Evolutionary conservation across 75 land plant species (phyloP), one percentile per base, ranked within the genome.

Genomic region (Pinus albicaulis): DNA sequence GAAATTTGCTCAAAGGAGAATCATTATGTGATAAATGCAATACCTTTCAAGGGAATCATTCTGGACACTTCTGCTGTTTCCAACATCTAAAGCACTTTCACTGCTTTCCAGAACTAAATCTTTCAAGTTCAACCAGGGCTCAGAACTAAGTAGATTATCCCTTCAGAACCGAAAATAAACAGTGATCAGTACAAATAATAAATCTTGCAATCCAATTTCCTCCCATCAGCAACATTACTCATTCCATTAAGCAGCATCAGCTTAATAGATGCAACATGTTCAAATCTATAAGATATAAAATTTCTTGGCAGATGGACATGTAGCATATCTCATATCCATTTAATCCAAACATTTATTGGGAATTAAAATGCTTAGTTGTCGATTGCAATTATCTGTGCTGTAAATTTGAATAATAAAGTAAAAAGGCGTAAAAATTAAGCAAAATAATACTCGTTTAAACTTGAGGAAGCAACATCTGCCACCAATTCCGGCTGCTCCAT

Each of bases 111-210:
- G 76, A 71, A 84, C 80, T 31, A 84, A 59, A 58, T 87, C 83
- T 76, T 84, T 86, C 25, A 87, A 84, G 82, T 89, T 84, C 71
- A 86, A 82, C 74, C 80, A 89, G 77, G 88, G 73, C 57, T 89
- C 88, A 74, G 78, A 75, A 62, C 82, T 80, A 78, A 64, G 48
- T 57, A 44, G 77, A 59, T 23, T 28, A 38, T 77, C 76, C 75
- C 84, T 77, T 77, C n/a, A 73, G 11, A 52, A 68, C 71, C 15
- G 11, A 68, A 68, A 48, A 10, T 48, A 68, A 36, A 22, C 11
- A 68, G 2, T 19, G 38, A 20, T 64, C 71, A 68, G 48, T 68
- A 68, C 20, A 36, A 68, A 17, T 11, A 24, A 68, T 41, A 8
- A 41, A 7, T 68, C 25, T 41, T 41, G 53, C 53, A 10, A 10